Evolutionary conservation across 148 eudicot genomes (phyloP), one percentile per base, ranked within the genome.

Genomic region (Limonium bicolor): DNA sequence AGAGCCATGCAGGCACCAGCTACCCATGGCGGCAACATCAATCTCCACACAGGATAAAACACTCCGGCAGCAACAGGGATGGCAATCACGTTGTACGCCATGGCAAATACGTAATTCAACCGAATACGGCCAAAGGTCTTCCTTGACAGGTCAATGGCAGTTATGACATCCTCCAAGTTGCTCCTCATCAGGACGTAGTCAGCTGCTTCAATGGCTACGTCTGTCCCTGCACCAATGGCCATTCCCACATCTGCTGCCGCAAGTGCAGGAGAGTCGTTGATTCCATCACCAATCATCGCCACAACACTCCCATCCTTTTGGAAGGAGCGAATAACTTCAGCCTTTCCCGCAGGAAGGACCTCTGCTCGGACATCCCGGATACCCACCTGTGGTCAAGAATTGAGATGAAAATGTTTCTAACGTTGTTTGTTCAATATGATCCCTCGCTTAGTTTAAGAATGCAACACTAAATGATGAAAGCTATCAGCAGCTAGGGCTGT

Each of bases 1-100:
- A 90, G 54, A 19, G 97, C 97, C 97, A 90, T 90, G 63, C 97
- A 90, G 4, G 95, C 87, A 42, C 97, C 97, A 6, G 97, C 95
- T 12, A 73, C 79, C 97, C 97, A 90, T 7, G 97, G 97, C 10
- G 97, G 97, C 60, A 90, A 59, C 68, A 44, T 65, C 36, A 84
- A 21, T 50, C 50, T 58, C 11, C 84, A 42, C 66, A 56, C 75
- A 19, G 97, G 97, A 23, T 65, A 90, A 27, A 90, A 67, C 27
- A 72, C 73, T 19, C 97, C 97, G 0, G 95, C 94, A 3, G 97
- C 92, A 13, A 90, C 61, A 9, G 97, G 97, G 26, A 90, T 77
- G 26, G 95, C 95, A 7, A 84, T 55, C 4, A 90, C 31, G 37
- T 90, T 90, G 63, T 90, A 90, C 4, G 77, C 87, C 87, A 77